These are phyloP conservation scores for Scleroderma citrinum DNA, from an alignment of 768 basidiomycete genomes.

Conservation along the genomic window DNA sequence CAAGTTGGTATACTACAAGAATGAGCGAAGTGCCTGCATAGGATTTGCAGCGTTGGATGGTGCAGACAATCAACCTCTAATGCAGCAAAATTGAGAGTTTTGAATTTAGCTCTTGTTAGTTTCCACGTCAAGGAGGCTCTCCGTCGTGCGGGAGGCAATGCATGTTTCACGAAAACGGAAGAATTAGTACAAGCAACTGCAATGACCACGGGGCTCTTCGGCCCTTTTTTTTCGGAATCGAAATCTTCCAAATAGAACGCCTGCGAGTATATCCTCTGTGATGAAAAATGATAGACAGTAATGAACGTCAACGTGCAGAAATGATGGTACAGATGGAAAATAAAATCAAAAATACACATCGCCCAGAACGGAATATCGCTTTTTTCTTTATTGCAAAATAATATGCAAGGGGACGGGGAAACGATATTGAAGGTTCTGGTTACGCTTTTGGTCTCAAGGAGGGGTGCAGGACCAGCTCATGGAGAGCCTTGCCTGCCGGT, in stretches of 20 bases:
- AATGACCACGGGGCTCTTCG: neutral
- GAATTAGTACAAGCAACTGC: no score
- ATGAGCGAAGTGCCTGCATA: no score
- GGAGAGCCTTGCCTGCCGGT: conserved; percentile 89
- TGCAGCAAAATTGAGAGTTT: no score
- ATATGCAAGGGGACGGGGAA: no score
- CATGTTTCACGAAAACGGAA: no score
- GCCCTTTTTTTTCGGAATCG: neutral
- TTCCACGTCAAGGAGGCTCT: no score
- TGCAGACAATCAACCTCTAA: no score
- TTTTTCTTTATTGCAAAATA: neutral
- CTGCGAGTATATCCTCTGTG: conserved; percentile 2
- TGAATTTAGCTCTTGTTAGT: no score
- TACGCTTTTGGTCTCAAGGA: conserved; percentile 30
- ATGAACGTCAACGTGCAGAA: neutral
- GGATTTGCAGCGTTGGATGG: no score
- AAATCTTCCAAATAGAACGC: neutral
- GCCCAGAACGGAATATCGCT: conserved; percentile 1
- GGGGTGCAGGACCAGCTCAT: conserved; percentile 84
- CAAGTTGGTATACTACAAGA: no score
- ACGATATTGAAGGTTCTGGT: no score
- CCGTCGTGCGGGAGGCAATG: no score
- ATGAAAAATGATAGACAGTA: neutral
- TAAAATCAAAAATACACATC: conserved; percentile 12
- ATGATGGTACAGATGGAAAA: conserved; percentile 22